Base-by-base conservation (phyloP, 345 rosid species). In the Rhizophora apiculata region DNA sequence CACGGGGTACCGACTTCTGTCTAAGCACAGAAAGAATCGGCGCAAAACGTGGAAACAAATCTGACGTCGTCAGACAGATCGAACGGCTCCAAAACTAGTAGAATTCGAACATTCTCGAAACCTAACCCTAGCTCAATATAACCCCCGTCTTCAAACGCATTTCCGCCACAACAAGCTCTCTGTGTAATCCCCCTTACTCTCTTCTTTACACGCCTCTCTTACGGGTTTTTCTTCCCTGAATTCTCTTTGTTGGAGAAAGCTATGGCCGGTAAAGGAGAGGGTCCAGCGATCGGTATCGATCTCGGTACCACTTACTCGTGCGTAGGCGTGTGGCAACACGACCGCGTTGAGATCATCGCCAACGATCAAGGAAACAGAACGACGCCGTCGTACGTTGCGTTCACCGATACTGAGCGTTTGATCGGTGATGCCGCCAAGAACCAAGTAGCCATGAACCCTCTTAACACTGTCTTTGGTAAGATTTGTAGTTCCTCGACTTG, bases 371-470 rank as follows among this genome's bases (percentile, higher is more conserved):
- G 91, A 0, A 85, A 86, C 83, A 72, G 89, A n/a, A 86, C 91
- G 19, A 86, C 91, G 8, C 93, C 93, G 1, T 86, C 90, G 2
- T 87, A 87, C 59, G 92, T 85, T 8, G 92, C 76, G 4, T 88
- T 88, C 72, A 85, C 89, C 0, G 91, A 88, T 32, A 69, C 89
- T 31, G 90, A 88, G 83, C 82, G 94, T 71, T 76, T 88, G 82
- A 86, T 86, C 21, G 94, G 91, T 10, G 94, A 86, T 79, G 93
- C 93, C 0, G 93, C 93, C 8, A 88, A 88, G 88, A 88, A 88
- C 36, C 94, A 88, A 84, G 94, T 88, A 67, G 91, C 91, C 76
- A 88, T 86, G 91, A 88, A 88, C 80, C 93, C 93, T 0, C 7
- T 80, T 6, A 88, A 88, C 83, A 86, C 94, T 60, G 94, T 86